Percentiles rank a stretch among this genome's conserved stretches.
phyloP scores from a whole-genome alignment of 495 filamentous ascomycete species.

The Astrocystis sublimbata region DNA sequence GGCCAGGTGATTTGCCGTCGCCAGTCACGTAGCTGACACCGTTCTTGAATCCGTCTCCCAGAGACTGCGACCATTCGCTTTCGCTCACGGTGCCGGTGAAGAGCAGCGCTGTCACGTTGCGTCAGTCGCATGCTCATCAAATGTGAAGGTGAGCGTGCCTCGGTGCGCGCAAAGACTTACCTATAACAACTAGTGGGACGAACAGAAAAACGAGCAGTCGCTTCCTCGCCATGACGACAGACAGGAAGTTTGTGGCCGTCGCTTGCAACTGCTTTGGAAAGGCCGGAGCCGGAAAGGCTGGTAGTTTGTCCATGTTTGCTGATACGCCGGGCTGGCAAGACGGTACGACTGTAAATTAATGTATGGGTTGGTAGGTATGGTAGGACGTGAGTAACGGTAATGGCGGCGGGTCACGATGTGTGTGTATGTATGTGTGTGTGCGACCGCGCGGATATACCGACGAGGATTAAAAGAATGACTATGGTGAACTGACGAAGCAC shows the following conservation, averaged over 20 bases:
- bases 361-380: too few species aligned
- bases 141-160: not conserved
- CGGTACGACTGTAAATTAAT: constrained; percentile 9
- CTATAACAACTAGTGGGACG: constrained; percentile 32
- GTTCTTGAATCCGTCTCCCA: constrained; percentile 32
- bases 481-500: constrained; percentile 8
- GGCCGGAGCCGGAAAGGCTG: constrained; percentile 15
- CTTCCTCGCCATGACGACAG: constrained; percentile 34
- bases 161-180: constrained; percentile 13
- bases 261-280: constrained; percentile 18
- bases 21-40: constrained; percentile 36
- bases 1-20: constrained; percentile 24
- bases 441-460: not conserved
- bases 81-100: constrained; percentile 33
- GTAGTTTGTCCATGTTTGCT: constrained; percentile 33
- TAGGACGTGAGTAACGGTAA: not conserved
- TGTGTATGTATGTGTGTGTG: too few species aligned
- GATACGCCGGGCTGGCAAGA: not conserved
- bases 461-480: constrained; percentile 19
- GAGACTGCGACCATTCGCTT: constrained; percentile 34
- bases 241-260: constrained; percentile 22
- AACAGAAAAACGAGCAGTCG: constrained; percentile 33
- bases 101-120: constrained; percentile 19
- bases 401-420: constrained; percentile 1
- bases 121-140: not conserved